Base-by-base conservation (phyloP, 176 grass and related monocot genomes). In the Oryza meyeriana region DNA sequence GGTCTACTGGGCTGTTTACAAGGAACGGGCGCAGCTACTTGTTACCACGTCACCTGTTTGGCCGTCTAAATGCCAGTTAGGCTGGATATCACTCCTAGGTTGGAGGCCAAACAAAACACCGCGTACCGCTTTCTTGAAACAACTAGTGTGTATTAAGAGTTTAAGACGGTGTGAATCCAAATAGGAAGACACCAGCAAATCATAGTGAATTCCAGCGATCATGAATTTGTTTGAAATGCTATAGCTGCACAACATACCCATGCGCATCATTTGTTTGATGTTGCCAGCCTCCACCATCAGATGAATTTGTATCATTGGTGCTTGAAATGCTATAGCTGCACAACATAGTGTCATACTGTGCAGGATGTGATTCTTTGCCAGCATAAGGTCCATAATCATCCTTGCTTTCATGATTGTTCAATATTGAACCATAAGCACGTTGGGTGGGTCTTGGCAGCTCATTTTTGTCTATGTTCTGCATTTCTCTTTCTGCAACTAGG, bases 361-460 rank as follows among this genome's bases (percentile, higher is more conserved):
- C 74, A 83, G 70, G 48, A 61, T 69, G 36, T 11, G 67, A 62
- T 25, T 73, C 86, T 80, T 57, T 63, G 63, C 58, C 34, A 31
- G 63, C 11, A 62, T 72, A 77, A 58, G 72, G 38, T 3, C 28
- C 84, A 61, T 24, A 66, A 18, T 61, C 74, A 62, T 89, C 68
- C n/a, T 85, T 75, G 20, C 58, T 82, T 63, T 71, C 84, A 71
- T 52, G 76, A 18, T 32, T 42, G 47, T 62, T 66, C 42, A 84
- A 41, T 47, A 70, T 64, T 45, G 77, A 24, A 28, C 57, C 74
- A 14, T 52, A 57, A 91, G 80, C 48, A 58, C 48, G 52, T 20
- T 94, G 87, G 16, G 82, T 82, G 9, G 96, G 89, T 69, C 42
- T 95, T 74, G 96, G 96, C n/a, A 95, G 89, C 84, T 99, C 96